Conservation (phyloP, 2,329 filamentous ascomycete species). For the Mycocentrospora acerina region DNA sequence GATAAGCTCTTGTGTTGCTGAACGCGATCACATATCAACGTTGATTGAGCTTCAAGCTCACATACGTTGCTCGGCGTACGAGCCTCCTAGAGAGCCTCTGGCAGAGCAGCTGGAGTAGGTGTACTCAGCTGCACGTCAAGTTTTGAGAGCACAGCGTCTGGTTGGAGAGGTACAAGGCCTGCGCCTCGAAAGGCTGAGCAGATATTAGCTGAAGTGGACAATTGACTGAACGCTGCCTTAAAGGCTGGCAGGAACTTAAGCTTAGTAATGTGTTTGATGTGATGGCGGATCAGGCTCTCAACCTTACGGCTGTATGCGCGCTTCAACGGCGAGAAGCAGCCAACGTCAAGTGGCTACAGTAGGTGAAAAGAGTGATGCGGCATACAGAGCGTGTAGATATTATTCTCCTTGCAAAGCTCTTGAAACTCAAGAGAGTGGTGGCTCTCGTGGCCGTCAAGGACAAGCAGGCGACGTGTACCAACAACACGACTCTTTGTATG, state of each 20-base stretch:
- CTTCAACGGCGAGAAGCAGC: conserved; percentile 8
- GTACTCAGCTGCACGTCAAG: conserved; percentile 26
- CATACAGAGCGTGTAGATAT: conserved; percentile 4
- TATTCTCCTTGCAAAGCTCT: no score
- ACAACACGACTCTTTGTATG: conserved; percentile 23
- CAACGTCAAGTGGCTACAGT: conserved; percentile 6
- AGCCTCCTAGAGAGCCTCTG: conserved; percentile 12
- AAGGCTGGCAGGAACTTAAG: conserved; percentile 21
- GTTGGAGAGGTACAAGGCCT: conserved; percentile 36
- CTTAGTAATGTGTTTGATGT: conserved; percentile 32
- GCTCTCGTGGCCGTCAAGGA: conserved; percentile 17
- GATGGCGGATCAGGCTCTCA: conserved; percentile 7
- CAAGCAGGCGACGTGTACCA: conserved; percentile 31
- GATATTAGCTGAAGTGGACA: conserved; percentile 32
- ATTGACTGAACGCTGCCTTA: conserved; percentile 18
- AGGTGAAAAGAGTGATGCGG: conserved; percentile 3
- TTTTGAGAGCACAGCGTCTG: conserved; percentile 34
- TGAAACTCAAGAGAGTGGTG: conserved; percentile 40
- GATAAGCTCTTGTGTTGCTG: no score
- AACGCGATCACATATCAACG: no score
- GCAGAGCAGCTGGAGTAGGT: conserved; percentile 8
- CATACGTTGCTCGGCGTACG: conserved; percentile 15
- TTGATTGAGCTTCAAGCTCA: conserved; percentile 13
- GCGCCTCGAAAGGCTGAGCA: conserved; percentile 30
- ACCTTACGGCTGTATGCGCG: conserved; percentile 25